phyloP scores from a whole-genome alignment of 1,284 basidiomycete genomes.

The Sutorius eximius region DNA sequence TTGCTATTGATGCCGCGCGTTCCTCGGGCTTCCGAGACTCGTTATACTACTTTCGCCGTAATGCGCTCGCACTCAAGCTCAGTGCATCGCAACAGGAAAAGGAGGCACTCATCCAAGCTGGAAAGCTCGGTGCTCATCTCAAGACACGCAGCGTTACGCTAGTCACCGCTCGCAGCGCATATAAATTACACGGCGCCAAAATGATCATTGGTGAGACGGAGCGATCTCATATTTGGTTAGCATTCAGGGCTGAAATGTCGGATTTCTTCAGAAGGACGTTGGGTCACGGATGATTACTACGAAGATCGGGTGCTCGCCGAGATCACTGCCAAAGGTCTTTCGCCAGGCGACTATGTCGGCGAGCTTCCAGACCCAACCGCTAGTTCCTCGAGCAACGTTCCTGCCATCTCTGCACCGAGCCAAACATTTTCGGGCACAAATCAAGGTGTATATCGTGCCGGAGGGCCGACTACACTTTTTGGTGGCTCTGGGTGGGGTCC shows the following conservation, averaged over 20 bases:
- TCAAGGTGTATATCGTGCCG: constrained; percentile 72
- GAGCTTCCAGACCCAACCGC: constrained; percentile 74
- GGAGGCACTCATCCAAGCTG: constrained; percentile 85
- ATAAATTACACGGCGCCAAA: constrained; percentile 91
- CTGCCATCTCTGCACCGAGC: constrained; percentile 34
- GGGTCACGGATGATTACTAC: constrained; percentile 95
- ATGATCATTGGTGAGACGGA: constrained; percentile 73
- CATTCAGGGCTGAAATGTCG: not conserved
- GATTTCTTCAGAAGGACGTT: constrained; percentile 69
- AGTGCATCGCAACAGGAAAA: constrained; percentile 87
- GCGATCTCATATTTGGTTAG: not conserved
- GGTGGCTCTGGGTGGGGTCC: constrained; percentile 80
- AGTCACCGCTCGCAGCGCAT: constrained; percentile 89
- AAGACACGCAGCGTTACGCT: constrained; percentile 92
- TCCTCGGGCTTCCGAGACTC: constrained; percentile 96
- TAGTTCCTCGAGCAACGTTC: constrained; percentile 42
- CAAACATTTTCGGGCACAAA: constrained; percentile 42
- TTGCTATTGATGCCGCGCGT: constrained; percentile 95
- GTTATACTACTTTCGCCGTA: constrained; percentile 93
- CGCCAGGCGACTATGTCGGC: constrained; percentile 73
- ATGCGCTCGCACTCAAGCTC: constrained; percentile 87
- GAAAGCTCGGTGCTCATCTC: constrained; percentile 86
- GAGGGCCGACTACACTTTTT: constrained; percentile 86
- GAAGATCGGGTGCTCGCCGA: constrained; percentile 78
- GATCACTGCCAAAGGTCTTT: constrained; percentile 68